Conservation (phyloP, 176 grass and related monocot species). For the Paspalum vaginatum region DNA sequence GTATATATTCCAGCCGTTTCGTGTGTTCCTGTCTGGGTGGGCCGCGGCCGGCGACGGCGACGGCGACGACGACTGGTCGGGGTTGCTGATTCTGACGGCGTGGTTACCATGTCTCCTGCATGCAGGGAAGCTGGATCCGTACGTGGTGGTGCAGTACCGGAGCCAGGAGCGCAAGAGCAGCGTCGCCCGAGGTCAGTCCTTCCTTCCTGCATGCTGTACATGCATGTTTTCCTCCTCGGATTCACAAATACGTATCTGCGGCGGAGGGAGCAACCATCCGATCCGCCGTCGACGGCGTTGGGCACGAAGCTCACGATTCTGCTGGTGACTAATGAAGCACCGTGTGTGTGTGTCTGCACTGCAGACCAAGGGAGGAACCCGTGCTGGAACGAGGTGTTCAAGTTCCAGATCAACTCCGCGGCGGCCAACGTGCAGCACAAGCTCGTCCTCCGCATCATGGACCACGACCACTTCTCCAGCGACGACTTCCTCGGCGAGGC, state of each 20-base stretch:
- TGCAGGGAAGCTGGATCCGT: slow-evolving; percentile 87
- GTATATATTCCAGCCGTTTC: too few species aligned
- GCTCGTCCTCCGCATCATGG: slow-evolving; percentile 67
- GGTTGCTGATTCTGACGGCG: not conserved
- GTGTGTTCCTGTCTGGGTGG: too few species aligned
- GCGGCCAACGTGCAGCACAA: slow-evolving; percentile 63
- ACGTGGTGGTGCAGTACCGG: slow-evolving; percentile 71
- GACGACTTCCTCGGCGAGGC: slow-evolving; percentile 83
- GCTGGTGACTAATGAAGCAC: not conserved
- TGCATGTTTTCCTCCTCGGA: too few species aligned
- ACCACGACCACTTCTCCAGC: slow-evolving; percentile 69
- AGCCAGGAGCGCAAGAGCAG: slow-evolving; percentile 86
- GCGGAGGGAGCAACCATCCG: too few species aligned
- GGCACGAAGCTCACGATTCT: too few species aligned
- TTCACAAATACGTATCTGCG: too few species aligned
- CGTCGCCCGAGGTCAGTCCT: slow-evolving; percentile 54
- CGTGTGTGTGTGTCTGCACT: not conserved
- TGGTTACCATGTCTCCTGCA: slow-evolving; percentile 13
- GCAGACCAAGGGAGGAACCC: slow-evolving; percentile 78
- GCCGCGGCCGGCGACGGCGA: too few species aligned
- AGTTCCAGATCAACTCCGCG: slow-evolving; percentile 63
- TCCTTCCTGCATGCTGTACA: not conserved
- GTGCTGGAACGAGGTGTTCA: slow-evolving; percentile 88
- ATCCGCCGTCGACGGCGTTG: too few species aligned
- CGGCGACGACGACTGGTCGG: too few species aligned